phyloP scores from a whole-genome alignment of 805 yeast species.

The Tetrapisispora taiwanensis region DNA sequence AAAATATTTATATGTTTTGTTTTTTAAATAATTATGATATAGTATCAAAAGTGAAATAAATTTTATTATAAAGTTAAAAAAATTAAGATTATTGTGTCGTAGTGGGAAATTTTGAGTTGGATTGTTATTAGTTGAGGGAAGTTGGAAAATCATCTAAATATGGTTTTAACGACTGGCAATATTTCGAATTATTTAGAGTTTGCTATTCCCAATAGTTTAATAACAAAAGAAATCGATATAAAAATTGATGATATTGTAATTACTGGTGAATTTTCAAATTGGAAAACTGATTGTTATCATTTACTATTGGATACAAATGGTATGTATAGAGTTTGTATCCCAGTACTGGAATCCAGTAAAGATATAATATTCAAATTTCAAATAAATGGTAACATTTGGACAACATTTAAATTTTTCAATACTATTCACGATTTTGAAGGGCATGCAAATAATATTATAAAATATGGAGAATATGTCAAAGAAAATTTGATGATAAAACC shows the following conservation, averaged over 20 bases:
- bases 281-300: conserved; percentile 14
- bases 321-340: conserved; percentile 13
- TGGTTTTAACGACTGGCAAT: neutral
- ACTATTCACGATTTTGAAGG: conserved; percentile 17
- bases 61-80: too few species aligned
- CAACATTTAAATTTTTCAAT: conserved; percentile 19
- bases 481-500: neutral
- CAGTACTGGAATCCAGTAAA: conserved; percentile 8
- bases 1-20: too few species aligned
- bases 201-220: neutral
- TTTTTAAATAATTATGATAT: too few species aligned
- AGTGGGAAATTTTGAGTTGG: too few species aligned
- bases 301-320: conserved; percentile 8
- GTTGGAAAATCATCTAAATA: neutral
- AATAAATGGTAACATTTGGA: conserved; percentile 20
- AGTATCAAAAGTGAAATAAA: too few species aligned
- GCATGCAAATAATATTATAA: conserved; percentile 16
- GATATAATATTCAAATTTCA: conserved; percentile 16
- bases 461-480: conserved; percentile 9
- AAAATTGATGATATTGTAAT: conserved; percentile 9
- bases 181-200: neutral
- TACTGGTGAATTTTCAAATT: conserved; percentile 25
- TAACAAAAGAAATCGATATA: neutral
- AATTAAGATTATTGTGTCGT: too few species aligned
- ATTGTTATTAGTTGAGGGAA: too few species aligned